phyloP scores from a whole-genome alignment of 2,329 filamentous ascomycete species.

The Paraphaeosphaeria sporulosa region DNA sequence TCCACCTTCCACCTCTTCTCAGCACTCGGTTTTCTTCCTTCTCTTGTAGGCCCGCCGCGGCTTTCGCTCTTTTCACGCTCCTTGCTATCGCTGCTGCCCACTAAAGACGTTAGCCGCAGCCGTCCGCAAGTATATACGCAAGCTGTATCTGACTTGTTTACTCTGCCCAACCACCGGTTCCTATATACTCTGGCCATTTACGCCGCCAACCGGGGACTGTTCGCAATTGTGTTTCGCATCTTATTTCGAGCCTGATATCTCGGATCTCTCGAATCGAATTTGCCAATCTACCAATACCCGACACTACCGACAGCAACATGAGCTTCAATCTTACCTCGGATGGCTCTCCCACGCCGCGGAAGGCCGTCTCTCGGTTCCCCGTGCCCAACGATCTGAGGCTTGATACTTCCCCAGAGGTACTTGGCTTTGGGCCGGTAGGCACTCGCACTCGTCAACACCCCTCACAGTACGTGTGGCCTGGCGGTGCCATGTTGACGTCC shows the following conservation, averaged over 20 bases:
- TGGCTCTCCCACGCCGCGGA: slow-evolving; percentile 53
- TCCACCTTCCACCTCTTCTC: slow-evolving; percentile 21
- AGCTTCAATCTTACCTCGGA: slow-evolving; percentile 51
- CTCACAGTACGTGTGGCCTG: slow-evolving; percentile 22
- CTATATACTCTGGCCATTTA: slow-evolving; percentile 50
- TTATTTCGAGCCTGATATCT: slow-evolving; percentile 45
- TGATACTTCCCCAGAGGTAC: slow-evolving; percentile 45
- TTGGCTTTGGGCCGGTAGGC: slow-evolving; percentile 45
- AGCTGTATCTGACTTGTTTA: slow-evolving; percentile 30
- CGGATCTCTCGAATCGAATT: slow-evolving; percentile 44
- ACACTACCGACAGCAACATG: slow-evolving; percentile 36
- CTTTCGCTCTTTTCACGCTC: slow-evolving; percentile 10
- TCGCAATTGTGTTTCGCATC: slow-evolving; percentile 42
- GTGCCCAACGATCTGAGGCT: slow-evolving; percentile 41
- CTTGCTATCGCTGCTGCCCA: slow-evolving; percentile 32
- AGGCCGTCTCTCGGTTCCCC: slow-evolving; percentile 39
- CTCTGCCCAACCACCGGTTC: slow-evolving; percentile 25
- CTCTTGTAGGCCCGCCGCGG: slow-evolving; percentile 4
- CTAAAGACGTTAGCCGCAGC: background rate
- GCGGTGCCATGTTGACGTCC: slow-evolving; percentile 43
- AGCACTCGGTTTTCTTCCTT: slow-evolving; percentile 17
- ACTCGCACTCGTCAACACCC: slow-evolving; percentile 32
- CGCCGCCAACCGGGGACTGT: slow-evolving; percentile 35
- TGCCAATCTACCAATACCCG: slow-evolving; percentile 23
- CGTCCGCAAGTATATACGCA: slow-evolving; percentile 10